phyloP scores from a whole-genome alignment of 225 moss, liverwort and hornwort genomes.

The Bryum argenteum region DNA sequence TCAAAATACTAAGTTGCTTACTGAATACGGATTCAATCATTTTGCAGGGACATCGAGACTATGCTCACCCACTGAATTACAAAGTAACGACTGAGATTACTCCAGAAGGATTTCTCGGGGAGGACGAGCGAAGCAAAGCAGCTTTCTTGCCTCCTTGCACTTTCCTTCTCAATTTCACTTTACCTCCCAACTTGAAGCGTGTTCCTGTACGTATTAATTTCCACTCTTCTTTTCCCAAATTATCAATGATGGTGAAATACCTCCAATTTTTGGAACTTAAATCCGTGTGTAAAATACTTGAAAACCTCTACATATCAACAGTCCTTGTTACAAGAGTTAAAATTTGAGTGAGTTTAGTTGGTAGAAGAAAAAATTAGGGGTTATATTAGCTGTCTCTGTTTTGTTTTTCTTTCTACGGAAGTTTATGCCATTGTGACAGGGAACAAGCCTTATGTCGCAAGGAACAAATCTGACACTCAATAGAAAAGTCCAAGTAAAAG shows the following conservation, averaged over 20 bases:
- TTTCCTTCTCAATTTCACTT: constrained; percentile 16
- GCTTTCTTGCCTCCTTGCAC: constrained; percentile 52
- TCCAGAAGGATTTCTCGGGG: constrained; percentile 53
- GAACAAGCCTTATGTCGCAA: constrained; percentile 5
- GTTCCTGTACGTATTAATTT: constrained; percentile 26
- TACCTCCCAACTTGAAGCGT: constrained; percentile 1
- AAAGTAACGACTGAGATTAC: constrained; percentile 35
- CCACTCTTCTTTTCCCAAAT: no score
- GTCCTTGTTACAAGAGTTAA: no score
- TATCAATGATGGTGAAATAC: background rate
- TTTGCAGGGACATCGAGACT: constrained; percentile 62
- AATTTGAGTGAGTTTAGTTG: no score
- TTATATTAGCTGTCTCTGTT: no score
- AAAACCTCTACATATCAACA: no score
- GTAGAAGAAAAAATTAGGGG: no score
- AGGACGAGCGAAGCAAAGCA: constrained; percentile 25
- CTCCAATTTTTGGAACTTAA: no score
- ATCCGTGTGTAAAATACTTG: no score
- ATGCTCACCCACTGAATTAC: constrained; percentile 51
- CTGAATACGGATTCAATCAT: background rate
- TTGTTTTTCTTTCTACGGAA: no score
- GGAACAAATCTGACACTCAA: background rate
- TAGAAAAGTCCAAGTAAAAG: background rate
- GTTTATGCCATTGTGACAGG: background rate
- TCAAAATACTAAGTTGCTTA: no score